phyloP scores from a whole-genome alignment of 208 protist genomes.

The Trypanosoma caninum region DNA sequence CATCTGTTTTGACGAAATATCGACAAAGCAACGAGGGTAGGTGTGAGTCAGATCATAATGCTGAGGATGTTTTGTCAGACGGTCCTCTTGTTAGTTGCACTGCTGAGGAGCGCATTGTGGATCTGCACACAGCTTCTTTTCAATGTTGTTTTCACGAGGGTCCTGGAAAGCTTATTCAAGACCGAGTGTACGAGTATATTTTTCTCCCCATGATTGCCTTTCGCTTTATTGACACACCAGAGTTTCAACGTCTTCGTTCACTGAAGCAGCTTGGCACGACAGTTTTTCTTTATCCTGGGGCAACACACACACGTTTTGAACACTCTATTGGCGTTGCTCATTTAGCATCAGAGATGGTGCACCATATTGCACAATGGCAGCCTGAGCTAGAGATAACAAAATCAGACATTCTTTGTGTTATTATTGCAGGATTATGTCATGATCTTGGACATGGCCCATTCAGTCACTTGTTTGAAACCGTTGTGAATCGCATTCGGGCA shows the following conservation, averaged over 20 bases:
- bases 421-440: conserved; percentile 88
- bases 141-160: background rate
- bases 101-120: background rate
- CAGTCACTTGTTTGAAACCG: conserved; percentile 82
- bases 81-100: background rate
- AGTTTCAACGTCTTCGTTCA: conserved; percentile 88
- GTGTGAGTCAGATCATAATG: background rate
- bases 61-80: background rate
- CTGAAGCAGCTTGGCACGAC: conserved; percentile 84
- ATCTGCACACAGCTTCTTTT: background rate
- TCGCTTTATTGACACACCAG: conserved; percentile 82
- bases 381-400: conserved; percentile 62
- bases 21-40: background rate
- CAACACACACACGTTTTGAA: conserved; percentile 84
- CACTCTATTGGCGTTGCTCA: conserved; percentile 82
- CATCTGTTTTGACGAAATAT: too few relatives aligned
- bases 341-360: conserved; percentile 50
- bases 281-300: conserved; percentile 79
- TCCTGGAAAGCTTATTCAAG: conserved; percentile 57
- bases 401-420: conserved; percentile 52
- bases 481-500: conserved; percentile 25
- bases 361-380: conserved; percentile 38
- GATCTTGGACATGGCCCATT: conserved; percentile 92
- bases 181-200: conserved; percentile 95
- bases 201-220: conserved; percentile 80